A percentile compares a stretch with the other conserved stretches of the same genome.
phyloP scores from a whole-genome alignment of 306 rosid genomes.

The Adenanthera pavonina region DNA sequence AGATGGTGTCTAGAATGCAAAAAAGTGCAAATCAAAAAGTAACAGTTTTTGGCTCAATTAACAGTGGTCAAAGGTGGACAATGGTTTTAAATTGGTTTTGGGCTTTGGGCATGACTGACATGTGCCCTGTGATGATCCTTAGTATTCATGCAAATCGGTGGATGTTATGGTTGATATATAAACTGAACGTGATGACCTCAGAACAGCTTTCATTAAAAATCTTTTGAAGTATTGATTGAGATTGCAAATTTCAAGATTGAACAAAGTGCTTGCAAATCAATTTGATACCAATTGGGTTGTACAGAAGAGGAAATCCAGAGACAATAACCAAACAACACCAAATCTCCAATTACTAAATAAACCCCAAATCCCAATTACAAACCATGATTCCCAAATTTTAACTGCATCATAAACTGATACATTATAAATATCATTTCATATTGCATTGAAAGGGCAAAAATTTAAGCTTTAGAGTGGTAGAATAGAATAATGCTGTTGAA shows the following conservation, averaged over 20 bases:
- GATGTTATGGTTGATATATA: background rate
- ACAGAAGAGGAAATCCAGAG: background rate
- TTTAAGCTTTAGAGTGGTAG: background rate
- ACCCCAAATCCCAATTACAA: conserved; percentile 20
- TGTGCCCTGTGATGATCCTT: background rate
- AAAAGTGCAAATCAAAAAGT: background rate
- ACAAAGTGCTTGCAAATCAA: background rate
- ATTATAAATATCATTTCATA: background rate
- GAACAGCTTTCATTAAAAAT: background rate
- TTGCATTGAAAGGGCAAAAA: background rate
- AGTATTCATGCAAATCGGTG: background rate
- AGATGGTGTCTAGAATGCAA: background rate
- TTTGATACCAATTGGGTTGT: background rate
- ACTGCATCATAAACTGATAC: background rate
- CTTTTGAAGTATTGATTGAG: background rate
- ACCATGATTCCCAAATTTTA: conserved; percentile 9
- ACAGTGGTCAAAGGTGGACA: background rate
- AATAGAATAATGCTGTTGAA: background rate
- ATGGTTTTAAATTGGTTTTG: background rate
- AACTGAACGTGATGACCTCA: background rate
- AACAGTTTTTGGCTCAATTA: background rate
- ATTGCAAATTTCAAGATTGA: background rate
- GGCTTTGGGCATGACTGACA: background rate
- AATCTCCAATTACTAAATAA: background rate
- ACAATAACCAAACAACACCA: background rate